phyloP scores from a whole-genome alignment of 129 eudicot species.

The Calendula officinalis region DNA sequence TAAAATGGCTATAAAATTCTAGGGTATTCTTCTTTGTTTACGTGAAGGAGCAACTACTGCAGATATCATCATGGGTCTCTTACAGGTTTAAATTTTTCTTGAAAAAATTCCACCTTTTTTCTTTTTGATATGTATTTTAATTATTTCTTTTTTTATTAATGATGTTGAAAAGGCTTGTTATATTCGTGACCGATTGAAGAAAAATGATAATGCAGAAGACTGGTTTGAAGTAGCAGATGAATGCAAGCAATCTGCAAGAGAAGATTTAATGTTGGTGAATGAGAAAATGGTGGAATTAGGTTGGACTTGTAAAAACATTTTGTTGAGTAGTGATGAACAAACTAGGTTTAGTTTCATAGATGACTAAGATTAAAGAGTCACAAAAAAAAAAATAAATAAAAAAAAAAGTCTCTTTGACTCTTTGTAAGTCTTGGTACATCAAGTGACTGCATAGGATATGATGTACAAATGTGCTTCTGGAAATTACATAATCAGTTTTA shows the following conservation, averaged over 20 bases:
- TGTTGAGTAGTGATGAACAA: constrained; percentile 67
- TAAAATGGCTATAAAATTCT: constrained; percentile 14
- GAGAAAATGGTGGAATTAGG: constrained; percentile 55
- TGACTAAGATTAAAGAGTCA: constrained; percentile 22
- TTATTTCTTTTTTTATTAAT: not conserved
- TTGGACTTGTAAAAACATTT: constrained; percentile 75
- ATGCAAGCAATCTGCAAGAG: constrained; percentile 54
- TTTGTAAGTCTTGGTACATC: not conserved
- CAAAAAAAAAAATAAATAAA: too few relatives aligned
- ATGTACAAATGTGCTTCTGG: too few relatives aligned
- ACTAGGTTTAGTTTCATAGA: constrained; percentile 66
- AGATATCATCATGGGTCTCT: constrained; percentile 67
- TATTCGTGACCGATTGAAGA: constrained; percentile 49
- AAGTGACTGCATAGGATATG: too few relatives aligned
- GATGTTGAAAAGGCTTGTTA: constrained; percentile 55
- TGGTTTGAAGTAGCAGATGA: constrained; percentile 58
- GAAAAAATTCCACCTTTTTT: not conserved
- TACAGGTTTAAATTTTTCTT: constrained; percentile 47
- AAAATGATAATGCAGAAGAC: constrained; percentile 32
- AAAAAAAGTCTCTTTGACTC: not conserved
- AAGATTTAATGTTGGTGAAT: constrained; percentile 36
- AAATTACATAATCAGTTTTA: too few relatives aligned
- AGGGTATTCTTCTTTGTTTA: constrained; percentile 75
- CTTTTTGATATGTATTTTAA: not conserved
- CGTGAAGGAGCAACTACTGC: constrained; percentile 80